These are phyloP conservation scores for Aspergillus biplanus DNA, from an alignment of 495 filamentous ascomycete genomes.

Conservation along the genomic window DNA sequence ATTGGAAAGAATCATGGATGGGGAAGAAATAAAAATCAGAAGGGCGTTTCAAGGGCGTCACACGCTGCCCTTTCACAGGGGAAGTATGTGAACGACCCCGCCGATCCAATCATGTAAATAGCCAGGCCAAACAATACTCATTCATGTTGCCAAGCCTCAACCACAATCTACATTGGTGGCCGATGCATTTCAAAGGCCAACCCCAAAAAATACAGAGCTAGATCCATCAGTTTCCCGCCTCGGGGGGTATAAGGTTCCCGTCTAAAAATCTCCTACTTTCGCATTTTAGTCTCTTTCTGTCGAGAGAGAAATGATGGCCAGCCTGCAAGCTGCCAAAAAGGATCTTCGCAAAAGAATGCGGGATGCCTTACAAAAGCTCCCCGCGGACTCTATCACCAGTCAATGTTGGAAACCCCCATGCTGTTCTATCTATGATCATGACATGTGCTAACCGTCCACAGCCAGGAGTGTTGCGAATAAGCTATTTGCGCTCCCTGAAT, in stretches of 20 bases:
- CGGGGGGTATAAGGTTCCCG: not conserved
- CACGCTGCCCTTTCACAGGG: slow-evolving; percentile 18
- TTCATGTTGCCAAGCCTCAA: slow-evolving; percentile 15
- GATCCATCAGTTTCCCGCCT: not conserved
- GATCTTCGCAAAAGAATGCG: slow-evolving; percentile 73
- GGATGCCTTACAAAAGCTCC: slow-evolving; percentile 58
- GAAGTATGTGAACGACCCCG: slow-evolving; percentile 16
- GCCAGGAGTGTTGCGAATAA: slow-evolving; percentile 60
- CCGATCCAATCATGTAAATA: slow-evolving; percentile 23
- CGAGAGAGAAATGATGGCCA: slow-evolving; percentile 44
- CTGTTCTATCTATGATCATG: slow-evolving; percentile 8
- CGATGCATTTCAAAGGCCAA: too few species aligned
- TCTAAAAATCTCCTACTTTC: not conserved
- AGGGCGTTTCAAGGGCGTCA: slow-evolving; percentile 17
- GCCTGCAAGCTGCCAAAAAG: slow-evolving; percentile 68
- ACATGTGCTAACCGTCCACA: slow-evolving; percentile 39
- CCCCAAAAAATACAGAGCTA: not conserved
- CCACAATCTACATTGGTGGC: not conserved
- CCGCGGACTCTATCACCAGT: slow-evolving; percentile 56
- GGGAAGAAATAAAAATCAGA: slow-evolving; percentile 6
- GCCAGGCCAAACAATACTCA: slow-evolving; percentile 17
- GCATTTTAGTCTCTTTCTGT: slow-evolving; percentile 8
- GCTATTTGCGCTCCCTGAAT: slow-evolving; percentile 65
- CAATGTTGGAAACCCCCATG: slow-evolving; percentile 62
- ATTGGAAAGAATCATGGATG: not conserved